phyloP scores from a whole-genome alignment of 2,329 filamentous ascomycete species.

The Cladosporium oxysporum region DNA sequence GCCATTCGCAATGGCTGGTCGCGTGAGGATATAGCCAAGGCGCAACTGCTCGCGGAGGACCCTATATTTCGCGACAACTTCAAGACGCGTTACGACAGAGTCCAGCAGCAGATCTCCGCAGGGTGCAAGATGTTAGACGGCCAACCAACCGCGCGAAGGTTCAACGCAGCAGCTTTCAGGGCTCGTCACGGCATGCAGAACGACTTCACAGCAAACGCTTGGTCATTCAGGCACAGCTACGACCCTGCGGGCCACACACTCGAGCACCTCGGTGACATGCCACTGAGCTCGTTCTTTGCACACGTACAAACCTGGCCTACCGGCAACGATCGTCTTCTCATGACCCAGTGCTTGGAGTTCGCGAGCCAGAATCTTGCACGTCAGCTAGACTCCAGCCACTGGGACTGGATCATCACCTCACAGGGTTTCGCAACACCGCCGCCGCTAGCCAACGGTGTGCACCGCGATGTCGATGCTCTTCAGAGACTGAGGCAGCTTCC shows the following conservation, averaged over 20 bases:
- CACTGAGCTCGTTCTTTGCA: constrained; percentile 14
- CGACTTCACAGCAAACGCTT: constrained; percentile 22
- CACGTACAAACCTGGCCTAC: constrained; percentile 22
- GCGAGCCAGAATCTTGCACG: constrained; percentile 15
- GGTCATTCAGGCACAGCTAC: constrained; percentile 15
- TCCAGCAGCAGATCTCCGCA: constrained; percentile 21
- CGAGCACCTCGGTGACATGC: constrained; percentile 11
- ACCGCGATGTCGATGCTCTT: constrained; percentile 9
- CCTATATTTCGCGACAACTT: background rate
- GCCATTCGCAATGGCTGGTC: constrained; percentile 18
- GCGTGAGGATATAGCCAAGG: constrained; percentile 12
- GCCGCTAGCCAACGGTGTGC: background rate
- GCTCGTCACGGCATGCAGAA: constrained; percentile 12
- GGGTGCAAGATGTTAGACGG: constrained; percentile 14
- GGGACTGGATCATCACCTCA: constrained; percentile 22
- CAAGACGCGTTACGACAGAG: background rate
- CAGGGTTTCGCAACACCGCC: background rate
- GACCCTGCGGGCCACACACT: background rate
- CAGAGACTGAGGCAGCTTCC: background rate
- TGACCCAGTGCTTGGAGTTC: constrained; percentile 25
- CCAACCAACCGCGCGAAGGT: background rate
- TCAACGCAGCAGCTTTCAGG: background rate
- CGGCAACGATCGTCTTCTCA: constrained; percentile 20
- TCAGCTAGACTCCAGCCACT: constrained; percentile 24
- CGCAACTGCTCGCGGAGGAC: constrained; percentile 14